Conservation (phyloP, 2,329 filamentous ascomycete genomes). For the Trichoderma sp. region DNA sequence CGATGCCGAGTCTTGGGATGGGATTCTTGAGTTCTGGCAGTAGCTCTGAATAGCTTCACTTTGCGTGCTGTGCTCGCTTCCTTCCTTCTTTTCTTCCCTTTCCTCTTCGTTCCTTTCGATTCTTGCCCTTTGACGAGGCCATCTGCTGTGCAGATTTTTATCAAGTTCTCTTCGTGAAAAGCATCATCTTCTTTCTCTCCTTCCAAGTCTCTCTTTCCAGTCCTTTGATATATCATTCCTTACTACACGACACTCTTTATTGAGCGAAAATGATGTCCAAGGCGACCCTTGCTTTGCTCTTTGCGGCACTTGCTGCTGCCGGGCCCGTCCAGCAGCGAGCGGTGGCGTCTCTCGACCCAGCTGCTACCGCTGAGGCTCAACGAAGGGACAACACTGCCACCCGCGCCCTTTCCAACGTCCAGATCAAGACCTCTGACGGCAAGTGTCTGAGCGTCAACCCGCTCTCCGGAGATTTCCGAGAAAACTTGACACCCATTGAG, state of each 20-base stretch:
- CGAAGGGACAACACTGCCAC: slow-evolving; percentile 43
- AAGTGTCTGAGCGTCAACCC: slow-evolving; percentile 46
- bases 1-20: not conserved
- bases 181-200: not conserved
- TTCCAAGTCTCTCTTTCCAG: not conserved
- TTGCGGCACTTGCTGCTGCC: slow-evolving; percentile 18
- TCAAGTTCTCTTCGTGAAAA: slow-evolving; percentile 15
- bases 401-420: slow-evolving; percentile 42
- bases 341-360: slow-evolving; percentile 42
- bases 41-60: slow-evolving; percentile 20
- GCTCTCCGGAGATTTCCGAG: slow-evolving; percentile 47
- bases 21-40: not conserved
- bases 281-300: slow-evolving; percentile 1
- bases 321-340: slow-evolving; percentile 1
- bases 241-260: not conserved
- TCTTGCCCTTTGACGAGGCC: slow-evolving; percentile 22
- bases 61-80: slow-evolving; percentile 19
- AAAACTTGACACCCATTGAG: slow-evolving; percentile 46
- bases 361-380: slow-evolving; percentile 44
- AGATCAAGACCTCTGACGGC: slow-evolving; percentile 44
- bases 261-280: slow-evolving; percentile 9
- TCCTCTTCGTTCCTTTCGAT: slow-evolving; percentile 14
- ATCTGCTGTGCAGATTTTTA: slow-evolving; percentile 24
- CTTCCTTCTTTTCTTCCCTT: slow-evolving; percentile 7
- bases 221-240: not conserved